phyloP scores from a whole-genome alignment of 805 yeast genomes.

The Candida suzukii region DNA sequence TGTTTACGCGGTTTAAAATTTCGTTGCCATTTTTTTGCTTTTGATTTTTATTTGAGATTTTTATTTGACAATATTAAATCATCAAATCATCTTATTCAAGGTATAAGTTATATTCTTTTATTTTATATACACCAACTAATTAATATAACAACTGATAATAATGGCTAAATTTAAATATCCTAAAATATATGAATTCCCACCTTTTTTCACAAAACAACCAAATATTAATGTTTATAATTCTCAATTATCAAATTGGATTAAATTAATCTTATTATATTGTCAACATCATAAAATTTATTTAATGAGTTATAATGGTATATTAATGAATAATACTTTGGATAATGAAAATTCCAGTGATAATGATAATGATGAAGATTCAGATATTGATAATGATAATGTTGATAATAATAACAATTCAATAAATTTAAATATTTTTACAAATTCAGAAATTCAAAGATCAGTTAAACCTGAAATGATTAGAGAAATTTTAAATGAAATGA shows the following conservation, averaged over 20 bases:
- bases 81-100: no score
- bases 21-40: no score
- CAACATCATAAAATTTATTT: constrained; percentile 48
- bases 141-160: no score
- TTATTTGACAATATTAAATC: no score
- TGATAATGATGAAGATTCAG: constrained; percentile 14
- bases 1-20: no score
- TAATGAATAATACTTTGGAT: constrained; percentile 13
- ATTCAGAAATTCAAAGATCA: constrained; percentile 41
- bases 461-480: constrained; percentile 48
- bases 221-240: constrained; percentile 70
- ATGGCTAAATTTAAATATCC: constrained; percentile 30
- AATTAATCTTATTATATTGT: constrained; percentile 57
- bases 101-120: no score
- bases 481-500: constrained; percentile 52
- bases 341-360: constrained; percentile 21
- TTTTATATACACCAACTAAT: not conserved
- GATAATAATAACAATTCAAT: constrained; percentile 5
- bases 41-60: no score
- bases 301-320: constrained; percentile 32
- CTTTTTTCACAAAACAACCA: constrained; percentile 85
- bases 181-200: constrained; percentile 71
- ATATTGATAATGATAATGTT: not conserved
- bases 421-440: constrained; percentile 48
- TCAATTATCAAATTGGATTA: constrained; percentile 75